phyloP scores from a whole-genome alignment of 495 filamentous ascomycete genomes.

The Penicillium psychrofluorescens region DNA sequence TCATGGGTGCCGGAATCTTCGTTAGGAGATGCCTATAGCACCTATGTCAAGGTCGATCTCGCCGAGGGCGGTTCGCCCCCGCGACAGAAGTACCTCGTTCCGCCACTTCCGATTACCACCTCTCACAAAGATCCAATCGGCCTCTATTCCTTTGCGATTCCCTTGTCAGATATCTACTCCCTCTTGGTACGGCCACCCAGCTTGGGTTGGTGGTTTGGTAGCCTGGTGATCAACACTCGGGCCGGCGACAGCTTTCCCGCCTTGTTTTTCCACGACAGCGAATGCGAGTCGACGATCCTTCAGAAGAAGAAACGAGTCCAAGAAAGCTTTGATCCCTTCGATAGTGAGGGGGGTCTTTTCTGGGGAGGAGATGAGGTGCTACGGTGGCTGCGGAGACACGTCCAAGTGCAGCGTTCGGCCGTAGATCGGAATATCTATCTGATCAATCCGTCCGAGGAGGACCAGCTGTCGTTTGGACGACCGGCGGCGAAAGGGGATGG shows the following conservation, averaged over 20 bases:
- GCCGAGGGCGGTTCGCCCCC: constrained; percentile 73
- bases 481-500: constrained; percentile 30
- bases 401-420: constrained; percentile 68
- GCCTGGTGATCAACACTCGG: constrained; percentile 82
- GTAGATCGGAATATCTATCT: constrained; percentile 87
- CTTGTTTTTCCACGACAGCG: constrained; percentile 93
- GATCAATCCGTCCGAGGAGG: constrained; percentile 78
- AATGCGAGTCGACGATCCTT: constrained; percentile 91
- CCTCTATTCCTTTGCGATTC: constrained; percentile 87
- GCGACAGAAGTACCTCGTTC: constrained; percentile 82
- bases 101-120: constrained; percentile 74
- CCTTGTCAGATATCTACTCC: constrained; percentile 83
- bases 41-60: constrained; percentile 93
- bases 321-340: constrained; percentile 87
- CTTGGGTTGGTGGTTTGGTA: constrained; percentile 97
- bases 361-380: constrained; percentile 98
- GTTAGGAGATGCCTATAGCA: constrained; percentile 75
- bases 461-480: constrained; percentile 70
- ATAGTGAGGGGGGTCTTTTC: constrained; percentile 75
- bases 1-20: constrained; percentile 93
- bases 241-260: constrained; percentile 89
- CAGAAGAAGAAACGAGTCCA: constrained; percentile 80
- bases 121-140: constrained; percentile 64
- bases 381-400: constrained; percentile 81
- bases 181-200: constrained; percentile 86